Evolutionary conservation across 2,329 filamentous ascomycete species (phyloP).

Genomic region (Fusarium foetens): DNA sequence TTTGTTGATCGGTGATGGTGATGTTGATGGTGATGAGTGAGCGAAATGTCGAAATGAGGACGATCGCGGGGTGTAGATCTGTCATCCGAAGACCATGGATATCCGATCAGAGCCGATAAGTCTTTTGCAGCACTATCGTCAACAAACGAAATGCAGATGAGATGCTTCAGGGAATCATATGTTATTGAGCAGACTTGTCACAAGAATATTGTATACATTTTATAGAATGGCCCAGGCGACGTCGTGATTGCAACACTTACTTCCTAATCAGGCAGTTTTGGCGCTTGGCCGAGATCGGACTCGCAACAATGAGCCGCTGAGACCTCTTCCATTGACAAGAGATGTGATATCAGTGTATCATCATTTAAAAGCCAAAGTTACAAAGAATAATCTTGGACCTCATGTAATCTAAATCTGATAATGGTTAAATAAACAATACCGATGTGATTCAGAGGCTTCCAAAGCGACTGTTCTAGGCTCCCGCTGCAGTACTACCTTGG

Average conservation of each 20-base stretch:
- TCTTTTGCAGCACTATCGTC: neutral
- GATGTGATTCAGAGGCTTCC: neutral
- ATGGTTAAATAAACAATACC: no score
- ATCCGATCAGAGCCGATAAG: neutral
- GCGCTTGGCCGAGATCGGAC: neutral
- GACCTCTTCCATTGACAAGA: neutral
- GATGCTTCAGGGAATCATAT: fast-evolving
- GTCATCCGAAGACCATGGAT: slow-evolving; percentile 5
- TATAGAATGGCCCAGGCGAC: no score
- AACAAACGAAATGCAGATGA: no score
- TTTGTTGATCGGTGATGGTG: neutral
- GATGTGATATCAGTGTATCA: fast-evolving
- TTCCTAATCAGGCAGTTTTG: neutral
- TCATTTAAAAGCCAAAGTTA: fast-evolving
- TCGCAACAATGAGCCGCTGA: neutral
- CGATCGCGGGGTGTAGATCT: slow-evolving; percentile 25
- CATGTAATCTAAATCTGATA: fast-evolving
- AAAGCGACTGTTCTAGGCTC: neutral
- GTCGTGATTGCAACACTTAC: neutral
- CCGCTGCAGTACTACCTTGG: no score
- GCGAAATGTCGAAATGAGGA: neutral
- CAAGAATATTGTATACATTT: fast-evolving
- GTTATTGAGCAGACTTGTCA: fast-evolving
- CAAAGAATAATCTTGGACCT: fast-evolving
- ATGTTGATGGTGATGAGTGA: neutral